Evolutionary conservation across 2,329 filamentous ascomycete genomes (phyloP), one percentile per base, ranked within the genome.

Genomic region (Neophaeococcomyces mojaviensis): DNA sequence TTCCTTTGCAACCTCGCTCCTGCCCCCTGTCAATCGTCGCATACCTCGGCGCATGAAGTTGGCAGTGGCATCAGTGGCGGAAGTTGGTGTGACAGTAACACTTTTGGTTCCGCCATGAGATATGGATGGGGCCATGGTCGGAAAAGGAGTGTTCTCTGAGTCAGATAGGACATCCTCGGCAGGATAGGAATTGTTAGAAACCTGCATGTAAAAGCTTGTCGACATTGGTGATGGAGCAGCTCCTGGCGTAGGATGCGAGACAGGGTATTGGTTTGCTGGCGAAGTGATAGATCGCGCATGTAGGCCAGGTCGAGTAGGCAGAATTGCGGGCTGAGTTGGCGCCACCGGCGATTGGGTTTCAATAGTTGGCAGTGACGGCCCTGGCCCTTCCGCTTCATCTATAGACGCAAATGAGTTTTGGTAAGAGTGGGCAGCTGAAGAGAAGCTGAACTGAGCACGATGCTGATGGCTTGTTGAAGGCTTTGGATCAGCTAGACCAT

Each of bases 241-340:
- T 16, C 39, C 44, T 18, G 48, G 39, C 3, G 49, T 20, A 60
- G 64, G 48, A 41, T 54, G 57, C 18, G 51, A 54, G 19, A 46
- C 50, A 34, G 65, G 64, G 35, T 70, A 64, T 47, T 73, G 68
- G 50, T 76, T 77, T 12, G 71, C 73, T 1, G 90, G 89, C 0
- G 87, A 94, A 0, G 90, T 96, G 42, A 94, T 78, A 10, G 88
- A 94, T 15, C 90, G 81, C 4, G 79, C 77, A 61, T 95, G 89
- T 16, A 94, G 70, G 2, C 76, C 77, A 0, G 87, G 85, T 4
- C 88, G 73, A 20, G 9, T 47, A n/a, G 32, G 30, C 3, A 38
- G 18, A 6, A 19, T 22, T 19, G 28, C 18, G 19, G 35, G n/a
- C 5, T 24, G n/a, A 3, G 13, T 24, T 15, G 16, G 40, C 12